Evolutionary conservation across 176 grass and related monocot genomes (phyloP).

Genomic region (Echinochloa phyllopogon): DNA sequence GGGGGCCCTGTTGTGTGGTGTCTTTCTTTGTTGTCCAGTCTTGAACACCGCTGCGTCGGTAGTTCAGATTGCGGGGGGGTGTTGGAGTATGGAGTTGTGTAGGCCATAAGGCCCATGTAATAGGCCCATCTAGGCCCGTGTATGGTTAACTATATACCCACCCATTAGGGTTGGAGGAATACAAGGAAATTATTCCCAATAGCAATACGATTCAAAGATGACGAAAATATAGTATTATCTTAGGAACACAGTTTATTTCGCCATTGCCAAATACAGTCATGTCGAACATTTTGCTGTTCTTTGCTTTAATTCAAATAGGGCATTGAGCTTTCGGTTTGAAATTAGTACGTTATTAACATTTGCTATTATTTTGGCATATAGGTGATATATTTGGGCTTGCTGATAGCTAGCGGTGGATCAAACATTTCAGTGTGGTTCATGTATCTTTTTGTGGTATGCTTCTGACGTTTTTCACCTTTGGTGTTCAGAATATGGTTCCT

Average conservation of each 20-base stretch:
- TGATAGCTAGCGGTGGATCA: slow-evolving; percentile 71
- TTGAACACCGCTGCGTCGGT: too few relatives aligned
- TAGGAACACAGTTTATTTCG: background rate
- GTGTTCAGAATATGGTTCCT: background rate
- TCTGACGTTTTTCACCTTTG: slow-evolving; percentile 3
- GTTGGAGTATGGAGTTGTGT: too few relatives aligned
- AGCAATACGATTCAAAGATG: slow-evolving; percentile 24
- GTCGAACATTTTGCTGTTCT: background rate
- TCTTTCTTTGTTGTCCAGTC: too few relatives aligned
- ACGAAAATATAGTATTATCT: background rate
- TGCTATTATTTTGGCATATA: slow-evolving; percentile 41
- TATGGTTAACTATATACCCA: too few relatives aligned
- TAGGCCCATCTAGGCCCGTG: too few relatives aligned
- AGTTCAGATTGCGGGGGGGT: too few relatives aligned
- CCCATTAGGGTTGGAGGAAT: too few relatives aligned
- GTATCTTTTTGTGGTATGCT: slow-evolving; percentile 86
- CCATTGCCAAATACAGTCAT: background rate
- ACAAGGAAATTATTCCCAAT: too few relatives aligned
- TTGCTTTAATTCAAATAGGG: slow-evolving; percentile 10
- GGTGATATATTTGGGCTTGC: slow-evolving; percentile 84
- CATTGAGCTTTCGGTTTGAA: slow-evolving; percentile 16
- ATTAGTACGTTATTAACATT: slow-evolving; percentile 18
- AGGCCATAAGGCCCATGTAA: too few relatives aligned
- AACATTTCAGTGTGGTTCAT: slow-evolving; percentile 79
- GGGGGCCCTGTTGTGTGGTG: too few relatives aligned